Conservation (phyloP, 805 yeast genomes). For the Torulaspora maleeae region DNA sequence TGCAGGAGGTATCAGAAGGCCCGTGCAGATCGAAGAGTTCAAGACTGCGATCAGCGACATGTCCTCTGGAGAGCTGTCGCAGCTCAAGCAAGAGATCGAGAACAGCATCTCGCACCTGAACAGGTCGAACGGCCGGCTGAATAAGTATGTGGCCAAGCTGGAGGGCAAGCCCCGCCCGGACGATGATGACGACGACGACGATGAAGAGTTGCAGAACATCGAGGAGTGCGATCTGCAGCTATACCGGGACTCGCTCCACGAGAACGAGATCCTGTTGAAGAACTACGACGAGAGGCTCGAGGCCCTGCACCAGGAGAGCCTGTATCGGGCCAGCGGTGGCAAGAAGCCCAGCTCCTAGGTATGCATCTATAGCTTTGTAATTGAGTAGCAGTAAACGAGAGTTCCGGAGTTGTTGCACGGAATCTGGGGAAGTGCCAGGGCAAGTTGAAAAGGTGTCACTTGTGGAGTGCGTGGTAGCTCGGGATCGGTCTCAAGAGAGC, state of each 20-base stretch:
- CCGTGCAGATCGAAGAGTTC: conserved; percentile 45
- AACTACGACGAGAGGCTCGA: conserved; percentile 47
- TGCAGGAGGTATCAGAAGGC: conserved; percentile 34
- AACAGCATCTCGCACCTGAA: conserved; percentile 45
- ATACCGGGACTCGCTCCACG: conserved; percentile 51
- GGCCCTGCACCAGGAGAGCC: conserved; percentile 45
- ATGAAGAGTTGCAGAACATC: conserved; percentile 29
- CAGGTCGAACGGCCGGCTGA: conserved; percentile 49
- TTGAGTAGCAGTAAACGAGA: not conserved
- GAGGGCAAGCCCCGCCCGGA: conserved; percentile 16
- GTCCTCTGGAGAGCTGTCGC: conserved; percentile 41
- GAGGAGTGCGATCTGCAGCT: conserved; percentile 45
- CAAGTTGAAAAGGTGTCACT: not conserved
- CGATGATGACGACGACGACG: conserved; percentile 23
- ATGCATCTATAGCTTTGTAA: conserved; percentile 1
- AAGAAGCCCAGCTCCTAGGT: not conserved
- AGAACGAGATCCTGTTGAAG: conserved; percentile 50
- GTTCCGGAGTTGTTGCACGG: conserved; percentile 1
- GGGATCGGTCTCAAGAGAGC: not conserved
- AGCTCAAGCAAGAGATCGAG: conserved; percentile 34
- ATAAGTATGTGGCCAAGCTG: conserved; percentile 39
- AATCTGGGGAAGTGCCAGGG: conserved; percentile 1
- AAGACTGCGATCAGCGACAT: conserved; percentile 49
- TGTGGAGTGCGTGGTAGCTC: no score
- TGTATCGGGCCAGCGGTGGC: conserved; percentile 35